Conservation (phyloP, 169 alveolate genomes). For the Babesia bigemina region DNA sequence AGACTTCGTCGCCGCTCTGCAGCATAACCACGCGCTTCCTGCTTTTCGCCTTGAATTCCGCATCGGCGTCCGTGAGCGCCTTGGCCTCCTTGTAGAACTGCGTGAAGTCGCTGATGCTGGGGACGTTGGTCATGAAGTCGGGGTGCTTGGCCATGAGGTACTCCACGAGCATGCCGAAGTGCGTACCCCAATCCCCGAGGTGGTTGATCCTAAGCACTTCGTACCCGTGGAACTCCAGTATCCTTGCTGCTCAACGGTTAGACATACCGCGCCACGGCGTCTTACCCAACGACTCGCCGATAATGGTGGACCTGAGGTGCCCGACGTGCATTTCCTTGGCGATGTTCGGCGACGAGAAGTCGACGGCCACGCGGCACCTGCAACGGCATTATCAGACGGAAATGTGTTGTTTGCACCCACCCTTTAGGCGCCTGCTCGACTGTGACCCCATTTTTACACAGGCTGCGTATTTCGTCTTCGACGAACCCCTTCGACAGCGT, state of each 20-base stretch:
- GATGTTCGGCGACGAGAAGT: constrained; percentile 98
- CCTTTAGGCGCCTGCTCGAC: constrained; percentile 60
- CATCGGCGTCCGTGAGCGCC: constrained; percentile 81
- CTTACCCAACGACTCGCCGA: constrained; percentile 95
- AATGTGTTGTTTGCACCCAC: constrained; percentile 9
- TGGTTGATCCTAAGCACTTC: constrained; percentile 91
- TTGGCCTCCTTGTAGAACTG: constrained; percentile 95
- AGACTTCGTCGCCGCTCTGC: constrained; percentile 85
- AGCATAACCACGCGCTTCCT: constrained; percentile 86
- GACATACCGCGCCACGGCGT: not conserved
- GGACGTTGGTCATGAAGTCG: constrained; percentile 87
- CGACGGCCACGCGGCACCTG: constrained; percentile 88
- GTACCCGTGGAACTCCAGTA: constrained; percentile 78
- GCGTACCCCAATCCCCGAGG: constrained; percentile 99
- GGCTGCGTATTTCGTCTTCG: constrained; percentile 46
- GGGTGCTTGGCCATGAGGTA: constrained; percentile 89
- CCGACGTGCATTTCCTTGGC: constrained; percentile 99
- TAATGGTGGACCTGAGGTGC: constrained; percentile 96
- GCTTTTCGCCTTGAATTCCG: constrained; percentile 82
- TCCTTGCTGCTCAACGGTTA: constrained; percentile 23
- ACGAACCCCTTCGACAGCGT: constrained; percentile 65
- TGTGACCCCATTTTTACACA: constrained; percentile 56
- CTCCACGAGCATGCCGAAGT: constrained; percentile 98
- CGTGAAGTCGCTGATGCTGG: constrained; percentile 92
- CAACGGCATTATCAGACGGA: not conserved